Base-by-base conservation (phyloP, 768 basidiomycete species). In the Rubroboletus pulcherrimus region DNA sequence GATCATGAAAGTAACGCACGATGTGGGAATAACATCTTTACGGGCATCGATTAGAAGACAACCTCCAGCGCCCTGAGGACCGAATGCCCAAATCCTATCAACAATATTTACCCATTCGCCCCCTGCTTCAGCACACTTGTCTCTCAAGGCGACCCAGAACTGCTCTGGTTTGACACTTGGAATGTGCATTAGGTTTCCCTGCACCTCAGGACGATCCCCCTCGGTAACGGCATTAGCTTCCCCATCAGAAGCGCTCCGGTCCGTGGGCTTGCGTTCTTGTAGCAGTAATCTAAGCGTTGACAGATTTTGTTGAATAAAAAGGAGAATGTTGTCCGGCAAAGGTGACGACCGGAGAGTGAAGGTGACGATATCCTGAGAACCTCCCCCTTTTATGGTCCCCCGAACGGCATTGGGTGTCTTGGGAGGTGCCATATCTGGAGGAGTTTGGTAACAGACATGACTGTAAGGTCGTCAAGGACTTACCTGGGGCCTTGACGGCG, bases 11-110 rank as follows among this genome's bases (percentile, higher is more conserved):
- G 56, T 29, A 43, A 78, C 87, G 65, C 60, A 87, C 87, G 88
- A 89, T 59, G 77, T 74, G 47, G 75, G 69, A 40, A 68, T 48
- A 21, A 61, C 70, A 38, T 75, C 73, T 50, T 78, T 76, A 54
- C 89, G 78, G 10, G 76, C 73, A 70, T 99, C 96, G 17, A 98
- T 75, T 11, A 99, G 74, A 11, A 99, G 66, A 69, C 95, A 97
- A 10, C 89, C 85, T 0, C 96, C 96, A 19, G 88, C 84, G 51
- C 84, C 75, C 61, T 89, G 89, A 0, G 96, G 96, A 0, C 97
- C 97, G 71, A 98, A 94, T 19, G 90, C 84, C 93, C 93, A 95
- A 3, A 95, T 81, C 51, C 74, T 78, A 49, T 93, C 87, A 0
- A 74, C 76, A 11, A 92, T 66, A 40, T 81, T 83, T 5, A 68